Evolutionary conservation across 1,284 basidiomycete species (phyloP).

Genomic region (Volvariella surrecta): DNA sequence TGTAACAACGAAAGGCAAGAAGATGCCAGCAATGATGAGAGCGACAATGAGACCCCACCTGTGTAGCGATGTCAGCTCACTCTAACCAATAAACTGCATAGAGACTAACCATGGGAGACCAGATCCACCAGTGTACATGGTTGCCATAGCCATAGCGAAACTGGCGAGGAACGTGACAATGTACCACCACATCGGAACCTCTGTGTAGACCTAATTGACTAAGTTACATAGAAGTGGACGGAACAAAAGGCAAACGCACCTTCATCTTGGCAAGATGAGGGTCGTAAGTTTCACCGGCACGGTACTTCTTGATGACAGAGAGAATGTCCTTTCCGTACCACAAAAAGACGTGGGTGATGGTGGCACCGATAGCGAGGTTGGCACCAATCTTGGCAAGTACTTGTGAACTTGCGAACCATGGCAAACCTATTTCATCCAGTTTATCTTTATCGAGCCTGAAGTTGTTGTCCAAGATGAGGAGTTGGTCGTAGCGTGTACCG

Average conservation of each 20-base stretch:
- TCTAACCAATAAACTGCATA: slow-evolving; percentile 2
- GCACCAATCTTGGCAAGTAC: slow-evolving; percentile 29
- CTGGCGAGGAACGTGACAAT: slow-evolving; percentile 27
- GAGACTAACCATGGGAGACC: slow-evolving; percentile 23
- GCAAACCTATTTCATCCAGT: slow-evolving; percentile 30
- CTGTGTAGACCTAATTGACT: slow-evolving; percentile 31
- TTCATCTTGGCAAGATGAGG: slow-evolving; percentile 52
- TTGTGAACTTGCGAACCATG: slow-evolving; percentile 34
- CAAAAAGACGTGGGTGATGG: slow-evolving; percentile 36
- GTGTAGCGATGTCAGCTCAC: background rate
- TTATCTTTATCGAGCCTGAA: slow-evolving; percentile 33
- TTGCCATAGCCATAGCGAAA: slow-evolving; percentile 34
- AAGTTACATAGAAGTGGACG: slow-evolving; percentile 1
- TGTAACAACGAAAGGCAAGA: slow-evolving; percentile 46
- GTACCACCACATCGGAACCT: slow-evolving; percentile 56
- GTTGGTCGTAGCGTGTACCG: slow-evolving; percentile 28
- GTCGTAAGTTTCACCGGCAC: slow-evolving; percentile 30
- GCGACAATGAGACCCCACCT: slow-evolving; percentile 36
- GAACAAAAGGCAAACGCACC: slow-evolving; percentile 12
- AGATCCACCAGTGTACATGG: slow-evolving; percentile 40
- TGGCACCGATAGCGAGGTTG: slow-evolving; percentile 33
- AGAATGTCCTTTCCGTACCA: slow-evolving; percentile 44
- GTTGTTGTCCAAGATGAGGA: slow-evolving; percentile 23
- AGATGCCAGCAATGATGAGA: slow-evolving; percentile 38
- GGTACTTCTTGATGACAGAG: slow-evolving; percentile 27